These are phyloP conservation scores for Xylaria sp. DNA, from an alignment of 2,329 filamentous ascomycete species.

Conservation along the genomic window DNA sequence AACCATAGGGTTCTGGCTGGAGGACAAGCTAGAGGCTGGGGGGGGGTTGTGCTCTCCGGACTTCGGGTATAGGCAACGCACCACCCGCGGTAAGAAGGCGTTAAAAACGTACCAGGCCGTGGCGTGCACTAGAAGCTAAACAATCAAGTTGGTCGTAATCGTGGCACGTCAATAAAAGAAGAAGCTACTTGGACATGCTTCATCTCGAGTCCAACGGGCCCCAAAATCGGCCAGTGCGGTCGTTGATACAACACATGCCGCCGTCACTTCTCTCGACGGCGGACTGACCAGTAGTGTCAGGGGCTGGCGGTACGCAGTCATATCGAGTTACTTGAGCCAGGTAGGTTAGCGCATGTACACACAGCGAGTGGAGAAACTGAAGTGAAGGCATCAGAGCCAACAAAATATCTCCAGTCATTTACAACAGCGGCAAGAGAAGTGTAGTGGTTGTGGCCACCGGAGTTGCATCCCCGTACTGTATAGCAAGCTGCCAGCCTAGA, in stretches of 20 bases:
- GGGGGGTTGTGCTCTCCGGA: slow-evolving; percentile 11
- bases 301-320: slow-evolving; percentile 13
- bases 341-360: background rate
- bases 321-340: slow-evolving; percentile 13
- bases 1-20: slow-evolving; percentile 29
- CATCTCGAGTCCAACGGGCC: slow-evolving; percentile 31
- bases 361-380: background rate
- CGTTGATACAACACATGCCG: slow-evolving; percentile 31
- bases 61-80: slow-evolving; percentile 33
- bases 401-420: slow-evolving; percentile 33
- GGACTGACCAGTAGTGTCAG: slow-evolving; percentile 2
- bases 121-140: slow-evolving; percentile 16
- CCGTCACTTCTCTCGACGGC: slow-evolving; percentile 29
- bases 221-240: slow-evolving; percentile 21
- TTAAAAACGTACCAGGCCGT: slow-evolving; percentile 38
- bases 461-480: slow-evolving; percentile 6
- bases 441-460: background rate
- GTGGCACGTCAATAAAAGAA: slow-evolving; percentile 1
- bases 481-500: slow-evolving; percentile 16
- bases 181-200: slow-evolving; percentile 13
- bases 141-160: background rate
- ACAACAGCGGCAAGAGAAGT: slow-evolving; percentile 8
- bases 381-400: slow-evolving; percentile 23
- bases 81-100: slow-evolving; percentile 35
- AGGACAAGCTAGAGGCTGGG: slow-evolving; percentile 37